A percentile compares a stretch with the other conserved stretches of the same genome.
Conservation (phyloP, 2,329 filamentous ascomycete genomes). For the Nannizziopsis arthrosporioides region DNA sequence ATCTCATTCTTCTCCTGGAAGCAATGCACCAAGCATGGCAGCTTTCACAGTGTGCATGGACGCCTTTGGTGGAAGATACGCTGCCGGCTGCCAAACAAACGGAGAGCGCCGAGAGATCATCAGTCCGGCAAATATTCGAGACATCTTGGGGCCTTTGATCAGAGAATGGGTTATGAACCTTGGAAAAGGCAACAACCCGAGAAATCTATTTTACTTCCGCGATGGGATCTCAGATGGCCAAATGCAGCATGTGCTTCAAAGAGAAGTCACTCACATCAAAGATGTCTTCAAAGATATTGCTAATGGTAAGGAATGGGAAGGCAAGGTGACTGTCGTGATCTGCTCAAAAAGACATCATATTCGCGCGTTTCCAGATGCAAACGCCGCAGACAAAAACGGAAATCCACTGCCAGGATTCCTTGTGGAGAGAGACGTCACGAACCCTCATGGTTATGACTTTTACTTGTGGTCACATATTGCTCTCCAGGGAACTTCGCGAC, state of each 20-base stretch:
- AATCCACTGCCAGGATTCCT: constrained; percentile 80
- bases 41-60: constrained; percentile 79
- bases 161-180: constrained; percentile 51
- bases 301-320: constrained; percentile 28
- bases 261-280: constrained; percentile 67
- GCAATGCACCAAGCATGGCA: constrained; percentile 60
- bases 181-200: constrained; percentile 46
- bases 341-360: constrained; percentile 92
- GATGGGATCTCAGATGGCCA: constrained; percentile 87
- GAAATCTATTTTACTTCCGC: constrained; percentile 81
- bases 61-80: constrained; percentile 58
- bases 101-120: constrained; percentile 73
- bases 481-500: constrained; percentile 86
- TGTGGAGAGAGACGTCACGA: constrained; percentile 80
- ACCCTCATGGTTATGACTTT: constrained; percentile 84
- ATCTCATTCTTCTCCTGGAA: constrained; percentile 66
- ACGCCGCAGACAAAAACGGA: constrained; percentile 55
- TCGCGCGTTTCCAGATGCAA: constrained; percentile 67
- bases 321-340: constrained; percentile 74
- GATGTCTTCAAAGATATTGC: constrained; percentile 38
- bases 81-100: constrained; percentile 70
- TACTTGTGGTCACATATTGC: constrained; percentile 61
- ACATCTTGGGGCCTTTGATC: constrained; percentile 54
- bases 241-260: constrained; percentile 63
- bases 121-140: constrained; percentile 50